Evolutionary conservation across 108 stramenopile species (phyloP), one percentile per base, ranked within the genome.

Genomic region (Pseudonitzschia multiseries): DNA sequence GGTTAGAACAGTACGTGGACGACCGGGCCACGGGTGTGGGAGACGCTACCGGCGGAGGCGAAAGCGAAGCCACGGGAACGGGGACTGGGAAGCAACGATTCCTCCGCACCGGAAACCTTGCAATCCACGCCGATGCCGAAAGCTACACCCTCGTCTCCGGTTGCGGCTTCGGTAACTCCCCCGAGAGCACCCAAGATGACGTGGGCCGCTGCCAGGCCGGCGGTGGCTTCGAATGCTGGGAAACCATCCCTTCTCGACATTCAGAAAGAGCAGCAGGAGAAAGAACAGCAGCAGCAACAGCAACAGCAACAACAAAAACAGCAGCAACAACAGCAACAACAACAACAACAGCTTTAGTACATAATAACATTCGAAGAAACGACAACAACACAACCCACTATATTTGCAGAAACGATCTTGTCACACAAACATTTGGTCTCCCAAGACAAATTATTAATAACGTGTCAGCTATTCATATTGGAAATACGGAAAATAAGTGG

Each of bases 231-330:
- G 10, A 26, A 22, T 21, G 48, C 42, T 6, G 5, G 1, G 18
- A 78, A 78, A 42, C 54, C 43, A 8, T 78, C 77, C 27, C 43
- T 78, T 28, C 46, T 78, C 22, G 77, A 78, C 51, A 78, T 78
- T 57, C 77, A 78, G 51, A 72, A 68, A 40, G 46, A 48, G 46
- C 46, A 48, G 13, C 46, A 48, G 12, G 18, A 18, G 46, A 14
- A 48, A 10, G 1, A 48, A 14, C 17, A 10, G 13, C 2, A 48
- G 46, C 13, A 48, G 46, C 46, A 42, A 9, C 13, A 48, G 46
- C 46, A 48, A 5, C 13, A 48, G n/a, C n/a, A n/a, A n/a, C n/a
- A 48, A 48, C 18, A 48, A 18, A 8, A 1, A 2, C 4, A 8
- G 18, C 1, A 18, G 9, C 18, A 48, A 48, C 18, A 48, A 18